Evolutionary conservation across 306 rosid species (phyloP).

Genomic region (Fragaria vesca): DNA sequence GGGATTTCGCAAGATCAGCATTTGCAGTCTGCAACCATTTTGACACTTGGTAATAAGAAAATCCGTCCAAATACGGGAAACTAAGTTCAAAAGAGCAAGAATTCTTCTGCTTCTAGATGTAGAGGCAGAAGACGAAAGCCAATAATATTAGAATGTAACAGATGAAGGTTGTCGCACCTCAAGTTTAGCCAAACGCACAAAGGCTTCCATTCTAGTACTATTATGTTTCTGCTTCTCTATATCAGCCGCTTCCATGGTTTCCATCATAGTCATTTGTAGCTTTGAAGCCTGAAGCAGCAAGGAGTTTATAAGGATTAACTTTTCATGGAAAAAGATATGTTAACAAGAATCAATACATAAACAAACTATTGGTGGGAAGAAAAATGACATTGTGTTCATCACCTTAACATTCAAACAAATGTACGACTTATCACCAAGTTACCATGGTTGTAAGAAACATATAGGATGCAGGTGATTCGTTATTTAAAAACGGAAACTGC

Average conservation of each 20-base stretch:
- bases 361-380: not conserved
- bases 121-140: not conserved
- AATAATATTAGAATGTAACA: not conserved
- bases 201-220: slow-evolving; percentile 89
- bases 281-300: slow-evolving; percentile 69
- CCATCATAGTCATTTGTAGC: slow-evolving; percentile 86
- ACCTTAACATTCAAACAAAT: not conserved
- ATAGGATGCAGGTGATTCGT: not conserved
- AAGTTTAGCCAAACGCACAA: slow-evolving; percentile 68
- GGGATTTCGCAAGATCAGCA: slow-evolving; percentile 92
- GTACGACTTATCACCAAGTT: not conserved
- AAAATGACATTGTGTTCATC: not conserved
- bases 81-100: slow-evolving; percentile 15
- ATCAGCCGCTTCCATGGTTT: slow-evolving; percentile 96
- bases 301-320: slow-evolving; percentile 16
- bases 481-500: not conserved
- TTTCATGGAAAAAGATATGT: not conserved
- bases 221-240: slow-evolving; percentile 91
- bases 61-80: slow-evolving; percentile 22
- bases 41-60: slow-evolving; percentile 39
- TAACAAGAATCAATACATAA: not conserved
- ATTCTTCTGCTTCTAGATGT: slow-evolving; percentile 9
- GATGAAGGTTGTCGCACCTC: slow-evolving; percentile 53
- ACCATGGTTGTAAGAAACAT: not conserved
- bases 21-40: slow-evolving; percentile 73